Evolutionary conservation across 1,284 basidiomycete species (phyloP), one percentile per base, ranked within the genome.

Genomic region (Anthracocystis panici-leucophaei): DNA sequence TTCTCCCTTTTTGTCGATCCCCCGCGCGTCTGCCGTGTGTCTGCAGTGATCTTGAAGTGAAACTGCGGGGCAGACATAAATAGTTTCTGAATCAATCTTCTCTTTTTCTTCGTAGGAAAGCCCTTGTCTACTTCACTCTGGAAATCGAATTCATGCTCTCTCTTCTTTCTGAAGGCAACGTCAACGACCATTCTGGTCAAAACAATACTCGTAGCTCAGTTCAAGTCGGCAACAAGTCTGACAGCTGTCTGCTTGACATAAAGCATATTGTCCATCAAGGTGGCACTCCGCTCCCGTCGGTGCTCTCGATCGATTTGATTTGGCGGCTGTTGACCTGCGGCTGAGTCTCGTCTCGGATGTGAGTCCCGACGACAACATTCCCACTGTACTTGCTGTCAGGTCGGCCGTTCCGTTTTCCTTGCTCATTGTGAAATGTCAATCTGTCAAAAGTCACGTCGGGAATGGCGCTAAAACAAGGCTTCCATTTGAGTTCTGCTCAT

Each of bases 31-130:
- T 42, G 41, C 41, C 3, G 5, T 42, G 41, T 42, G 41, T 42
- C 41, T 16, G 41, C 41, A 33, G 33, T 9, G 10, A 33, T 8
- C 12, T 33, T 33, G 8, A 33, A 12, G 33, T 21, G 51, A 53
- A 53, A 53, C 51, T 53, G 51, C 25, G 50, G 50, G 50, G 50
- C 21, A 18, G 27, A 29, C n/a, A 51, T 20, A 25, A 42, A 21
- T 21, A 55, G 20, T 9, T 11, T 5, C 35, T 16, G 35, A 45
- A 33, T 33, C 44, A 48, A 57, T n/a, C n/a, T 48, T 46, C 31
- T 40, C 40, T 48, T 40, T 46, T 35, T 56, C 42, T 46, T 56
- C 18, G 11, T 18, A 33, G 31, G 42, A 38, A 35, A 21, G n/a
- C 20, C 5, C 29, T 20, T 50, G 12, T 20, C 27, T 44, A 29